Conservation (phyloP, 108 stramenopile genomes). For the Nitzschia putrida region DNA sequence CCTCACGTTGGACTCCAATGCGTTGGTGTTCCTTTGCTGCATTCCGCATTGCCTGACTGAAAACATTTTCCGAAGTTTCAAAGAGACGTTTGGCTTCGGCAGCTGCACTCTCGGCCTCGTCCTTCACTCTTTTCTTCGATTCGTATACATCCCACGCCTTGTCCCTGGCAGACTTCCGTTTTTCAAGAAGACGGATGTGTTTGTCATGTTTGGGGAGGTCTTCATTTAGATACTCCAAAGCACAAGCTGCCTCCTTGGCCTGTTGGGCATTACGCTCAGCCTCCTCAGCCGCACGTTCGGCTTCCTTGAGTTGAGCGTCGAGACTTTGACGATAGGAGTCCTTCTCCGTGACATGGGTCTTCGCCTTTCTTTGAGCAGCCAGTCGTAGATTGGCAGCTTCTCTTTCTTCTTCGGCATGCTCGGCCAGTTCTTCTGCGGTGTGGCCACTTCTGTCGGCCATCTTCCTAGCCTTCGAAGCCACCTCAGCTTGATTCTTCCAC, state of each 20-base stretch:
- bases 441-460: constrained; percentile 61
- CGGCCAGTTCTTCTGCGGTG: constrained; percentile 72
- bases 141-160: constrained; percentile 47
- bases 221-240: constrained; percentile 37
- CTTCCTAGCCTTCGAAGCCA: constrained; percentile 57
- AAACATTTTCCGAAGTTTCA: constrained; percentile 49
- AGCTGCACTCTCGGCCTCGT: constrained; percentile 45
- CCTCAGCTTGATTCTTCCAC: constrained; percentile 64
- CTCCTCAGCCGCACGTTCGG: constrained; percentile 62
- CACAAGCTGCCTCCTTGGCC: constrained; percentile 55
- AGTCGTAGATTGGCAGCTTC: constrained; percentile 75
- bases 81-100: constrained; percentile 54
- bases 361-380: constrained; percentile 62
- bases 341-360: constrained; percentile 52
- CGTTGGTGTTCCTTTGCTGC: constrained; percentile 46
- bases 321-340: constrained; percentile 55
- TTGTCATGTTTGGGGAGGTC: constrained; percentile 14
- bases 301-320: constrained; percentile 67
- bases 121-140: constrained; percentile 48
- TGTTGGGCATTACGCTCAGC: constrained; percentile 51
- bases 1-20: constrained; percentile 39
- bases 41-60: constrained; percentile 53
- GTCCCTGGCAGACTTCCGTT: constrained; percentile 41
- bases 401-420: constrained; percentile 80
- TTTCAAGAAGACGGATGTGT: constrained; percentile 30